A percentile compares a stretch with the other conserved stretches of the same genome.
These are phyloP conservation scores for Apiotrichum brassicae DNA, from an alignment of 1,284 basidiomycete species.

Conservation along the genomic window DNA sequence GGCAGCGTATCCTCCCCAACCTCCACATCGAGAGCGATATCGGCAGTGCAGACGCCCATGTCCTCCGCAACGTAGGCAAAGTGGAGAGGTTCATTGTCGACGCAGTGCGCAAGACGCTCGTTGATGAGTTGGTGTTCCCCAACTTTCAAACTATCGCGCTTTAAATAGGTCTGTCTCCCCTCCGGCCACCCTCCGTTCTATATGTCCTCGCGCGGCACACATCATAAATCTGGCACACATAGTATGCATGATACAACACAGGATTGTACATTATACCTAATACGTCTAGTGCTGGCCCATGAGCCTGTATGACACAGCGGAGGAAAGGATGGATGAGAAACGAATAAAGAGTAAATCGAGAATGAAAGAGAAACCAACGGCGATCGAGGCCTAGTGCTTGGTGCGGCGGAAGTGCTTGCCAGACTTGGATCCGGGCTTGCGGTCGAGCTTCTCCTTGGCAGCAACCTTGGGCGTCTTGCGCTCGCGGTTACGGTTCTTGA, in stretches of 20 bases:
- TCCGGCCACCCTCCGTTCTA: too few relatives aligned
- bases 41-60: constrained; percentile 91
- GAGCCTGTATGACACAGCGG: background rate
- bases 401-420: constrained; percentile 1
- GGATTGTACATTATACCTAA: constrained; percentile 12
- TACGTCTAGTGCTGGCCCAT: constrained; percentile 5
- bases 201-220: too few relatives aligned
- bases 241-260: constrained; percentile 20
- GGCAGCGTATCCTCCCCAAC: constrained; percentile 78
- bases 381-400: constrained; percentile 10
- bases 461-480: constrained; percentile 38
- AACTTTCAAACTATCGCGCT: constrained; percentile 74
- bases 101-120: constrained; percentile 85
- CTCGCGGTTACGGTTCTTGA: constrained; percentile 71
- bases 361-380: background rate
- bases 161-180: constrained; percentile 17
- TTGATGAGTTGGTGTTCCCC: constrained; percentile 88
- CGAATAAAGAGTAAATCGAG: background rate
- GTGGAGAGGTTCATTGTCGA: constrained; percentile 95
- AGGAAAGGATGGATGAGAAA: background rate
- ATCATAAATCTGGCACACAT: constrained; percentile 1
- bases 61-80: constrained; percentile 90
- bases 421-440: constrained; percentile 2
- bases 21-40: constrained; percentile 95
- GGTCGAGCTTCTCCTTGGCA: constrained; percentile 1